Evolutionary conservation across 116 monocot genomes (phyloP).

Genomic region (Papilionanthe hybrid): DNA sequence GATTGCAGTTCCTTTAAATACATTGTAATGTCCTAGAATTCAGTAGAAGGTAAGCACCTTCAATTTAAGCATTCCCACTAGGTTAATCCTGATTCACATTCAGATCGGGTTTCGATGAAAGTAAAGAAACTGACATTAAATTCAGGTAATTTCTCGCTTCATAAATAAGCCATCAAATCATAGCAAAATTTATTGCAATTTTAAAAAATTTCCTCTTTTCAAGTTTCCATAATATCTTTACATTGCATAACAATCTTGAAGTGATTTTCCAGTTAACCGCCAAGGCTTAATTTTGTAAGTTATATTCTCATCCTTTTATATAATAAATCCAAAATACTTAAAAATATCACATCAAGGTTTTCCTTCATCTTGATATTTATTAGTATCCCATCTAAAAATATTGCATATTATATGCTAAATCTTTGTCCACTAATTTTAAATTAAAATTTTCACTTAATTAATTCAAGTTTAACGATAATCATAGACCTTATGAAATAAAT

Average conservation of each 20-base stretch:
- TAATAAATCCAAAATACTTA: too few relatives aligned
- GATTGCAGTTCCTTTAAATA: not conserved
- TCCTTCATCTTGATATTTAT: too few relatives aligned
- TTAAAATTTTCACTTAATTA: not conserved
- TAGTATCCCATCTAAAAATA: too few relatives aligned
- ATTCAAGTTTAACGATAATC: not conserved
- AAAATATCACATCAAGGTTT: too few relatives aligned
- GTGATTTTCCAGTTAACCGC: too few relatives aligned
- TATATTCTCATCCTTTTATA: too few relatives aligned
- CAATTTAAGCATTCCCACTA: not conserved
- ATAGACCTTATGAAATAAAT: too few relatives aligned
- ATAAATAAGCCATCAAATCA: not conserved
- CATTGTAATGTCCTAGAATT: not conserved
- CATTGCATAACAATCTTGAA: too few relatives aligned
- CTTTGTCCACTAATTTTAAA: not conserved
- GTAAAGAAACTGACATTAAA: not conserved
- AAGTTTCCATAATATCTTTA: too few relatives aligned
- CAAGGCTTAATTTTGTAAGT: too few relatives aligned
- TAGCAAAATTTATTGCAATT: too few relatives aligned
- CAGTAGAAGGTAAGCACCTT: not conserved
- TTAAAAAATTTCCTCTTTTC: too few relatives aligned
- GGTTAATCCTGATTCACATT: not conserved
- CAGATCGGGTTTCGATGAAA: not conserved
- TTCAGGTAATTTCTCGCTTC: not conserved
- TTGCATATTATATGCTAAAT: not conserved